phyloP scores from a whole-genome alignment of 2,329 filamentous ascomycete genomes.

The Trichoderma sp. region DNA sequence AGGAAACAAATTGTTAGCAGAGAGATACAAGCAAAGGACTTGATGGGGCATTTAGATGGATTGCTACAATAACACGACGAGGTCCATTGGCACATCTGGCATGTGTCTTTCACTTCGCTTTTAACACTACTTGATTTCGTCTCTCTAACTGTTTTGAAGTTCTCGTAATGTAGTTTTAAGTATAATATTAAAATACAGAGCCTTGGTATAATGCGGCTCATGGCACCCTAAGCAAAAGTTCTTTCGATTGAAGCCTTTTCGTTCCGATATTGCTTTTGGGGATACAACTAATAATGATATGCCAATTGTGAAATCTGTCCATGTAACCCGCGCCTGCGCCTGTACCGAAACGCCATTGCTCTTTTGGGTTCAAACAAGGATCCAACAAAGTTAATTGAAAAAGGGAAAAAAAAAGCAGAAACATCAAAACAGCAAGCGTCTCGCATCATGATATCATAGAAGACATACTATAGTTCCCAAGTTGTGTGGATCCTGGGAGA shows the following conservation, averaged over 20 bases:
- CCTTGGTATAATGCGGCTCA: not conserved
- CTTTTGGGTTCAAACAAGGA: not conserved
- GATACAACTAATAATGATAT: not conserved
- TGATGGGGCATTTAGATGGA: not conserved
- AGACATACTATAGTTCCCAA: not conserved
- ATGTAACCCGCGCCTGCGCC: not conserved
- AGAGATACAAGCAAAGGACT: not conserved
- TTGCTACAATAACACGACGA: not conserved
- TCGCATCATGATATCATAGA: not conserved
- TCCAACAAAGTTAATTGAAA: not conserved
- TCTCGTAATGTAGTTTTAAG: not conserved
- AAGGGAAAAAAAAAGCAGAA: not conserved
- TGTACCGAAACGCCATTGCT: slow-evolving; percentile 8
- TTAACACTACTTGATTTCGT: too few species aligned
- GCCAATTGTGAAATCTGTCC: not conserved
- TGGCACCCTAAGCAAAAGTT: not conserved
- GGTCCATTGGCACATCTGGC: not conserved
- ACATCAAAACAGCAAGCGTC: not conserved
- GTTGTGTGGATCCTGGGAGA: not conserved
- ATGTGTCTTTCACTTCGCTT: not conserved
- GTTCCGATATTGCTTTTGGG: not conserved
- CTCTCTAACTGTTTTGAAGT: not conserved
- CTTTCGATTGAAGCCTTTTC: not conserved
- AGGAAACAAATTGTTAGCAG: not conserved
- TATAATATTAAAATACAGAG: not conserved